Base-by-base conservation (phyloP, 257 asterid species). In the Nicotiana attenuata region DNA sequence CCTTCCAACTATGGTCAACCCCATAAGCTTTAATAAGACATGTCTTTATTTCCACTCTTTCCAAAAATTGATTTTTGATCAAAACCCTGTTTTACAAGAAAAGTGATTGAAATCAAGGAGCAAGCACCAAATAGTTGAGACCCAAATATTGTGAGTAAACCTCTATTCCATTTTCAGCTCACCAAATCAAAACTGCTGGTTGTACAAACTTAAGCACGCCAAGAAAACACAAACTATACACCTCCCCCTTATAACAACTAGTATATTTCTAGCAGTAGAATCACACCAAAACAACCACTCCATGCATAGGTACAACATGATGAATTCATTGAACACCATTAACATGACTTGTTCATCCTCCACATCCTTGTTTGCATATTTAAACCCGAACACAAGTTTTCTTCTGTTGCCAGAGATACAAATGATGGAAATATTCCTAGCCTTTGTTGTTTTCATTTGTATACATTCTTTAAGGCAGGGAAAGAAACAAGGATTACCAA, bases 401-500 rank as follows among this genome's bases (percentile, higher is more conserved):
- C 47, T 69, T 1, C 50, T 82, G 80, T 45, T 90, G 64, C 85
- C 93, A 0, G 91, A 95, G 66, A 60, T 95, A 75, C 97, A 91
- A 55, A 87, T 86, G 89, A 17, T 91, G 2, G 99, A 95, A 82
- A 65, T 95, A 14, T 41, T 89, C 13, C 56, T 91, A 0, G 94
- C 98, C 0, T 5, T 86, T 11, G 14, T 88, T 0, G 95, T 91
- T 57, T 95, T 93, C 82, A 9, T 91, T 0, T 84, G 78, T 4
- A 86, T 95, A 47, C 90, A 87, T 81, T 86, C 87, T 7, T 28
- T 91, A 35, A 85, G 97, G 29, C 92, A 88, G 41, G 79, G 63
- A 76, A 88, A 81, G 63, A 81, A 45, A 5, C 92, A 88, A 24
- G 98, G 97, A 22, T 88, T 95, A 15, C 88, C 94, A 0, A 88